These are phyloP conservation scores for Blastocystis sp. DNA, from an alignment of 352 stramenopile genomes.

Conservation along the genomic window DNA sequence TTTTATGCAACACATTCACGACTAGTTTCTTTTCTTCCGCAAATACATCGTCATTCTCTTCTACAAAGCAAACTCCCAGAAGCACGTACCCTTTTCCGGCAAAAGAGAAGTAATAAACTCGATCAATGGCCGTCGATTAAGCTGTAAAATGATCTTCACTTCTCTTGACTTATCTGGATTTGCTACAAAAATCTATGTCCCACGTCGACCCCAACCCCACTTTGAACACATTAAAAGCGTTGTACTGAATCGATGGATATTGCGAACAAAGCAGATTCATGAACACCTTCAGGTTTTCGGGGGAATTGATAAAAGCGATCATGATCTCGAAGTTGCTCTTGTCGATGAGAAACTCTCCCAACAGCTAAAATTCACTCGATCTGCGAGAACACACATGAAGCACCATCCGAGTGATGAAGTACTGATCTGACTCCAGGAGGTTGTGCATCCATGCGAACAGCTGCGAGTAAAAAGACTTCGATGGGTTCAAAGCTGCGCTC, in stretches of 20 bases:
- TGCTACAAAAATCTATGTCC: conserved; percentile 40
- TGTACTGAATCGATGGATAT: conserved; percentile 47
- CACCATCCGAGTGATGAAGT: conserved; percentile 30
- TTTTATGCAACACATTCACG: background rate
- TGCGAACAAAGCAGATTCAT: conserved; percentile 37
- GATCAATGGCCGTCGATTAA: background rate
- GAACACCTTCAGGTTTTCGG: conserved; percentile 51
- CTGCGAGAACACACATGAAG: background rate
- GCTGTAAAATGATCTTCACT: background rate
- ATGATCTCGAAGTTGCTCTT: conserved; percentile 61
- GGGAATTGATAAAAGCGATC: background rate
- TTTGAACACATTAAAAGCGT: conserved; percentile 60
- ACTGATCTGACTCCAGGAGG: background rate
- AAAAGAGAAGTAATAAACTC: conserved; percentile 28
- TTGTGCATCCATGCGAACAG: conserved; percentile 16
- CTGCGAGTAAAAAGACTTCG: background rate
- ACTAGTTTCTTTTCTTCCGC: conserved; percentile 15
- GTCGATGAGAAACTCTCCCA: conserved; percentile 54
- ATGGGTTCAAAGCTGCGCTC: background rate
- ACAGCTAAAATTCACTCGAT: background rate
- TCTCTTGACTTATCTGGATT: conserved; percentile 46
- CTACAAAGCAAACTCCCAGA: background rate
- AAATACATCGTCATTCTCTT: conserved; percentile 33
- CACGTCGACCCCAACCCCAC: background rate
- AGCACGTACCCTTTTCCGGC: background rate